Evolutionary conservation across 306 rosid genomes (phyloP), one percentile per base, ranked within the genome.

Genomic region (Vachellia pachyceras): DNA sequence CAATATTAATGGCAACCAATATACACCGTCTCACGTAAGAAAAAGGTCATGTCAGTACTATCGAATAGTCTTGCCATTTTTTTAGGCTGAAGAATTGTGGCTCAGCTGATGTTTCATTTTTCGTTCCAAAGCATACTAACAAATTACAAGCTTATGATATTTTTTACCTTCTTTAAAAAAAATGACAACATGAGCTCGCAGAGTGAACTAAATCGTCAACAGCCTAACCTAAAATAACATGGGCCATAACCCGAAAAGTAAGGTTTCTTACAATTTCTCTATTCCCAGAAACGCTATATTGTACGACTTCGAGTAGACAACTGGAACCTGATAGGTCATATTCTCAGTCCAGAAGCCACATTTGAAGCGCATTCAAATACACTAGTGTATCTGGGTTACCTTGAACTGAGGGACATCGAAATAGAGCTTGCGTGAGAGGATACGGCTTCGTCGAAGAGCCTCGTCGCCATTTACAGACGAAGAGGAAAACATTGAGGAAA

Each of bases 361-460:
- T 1, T 69, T 20, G 55, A 45, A 44, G 37, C 39, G 37, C 55
- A 22, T 39, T 42, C 5, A 20, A 13, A 37, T 3, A 10, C 0
- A 42, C 10, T n/a, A 57, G 68, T 72, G 25, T 11, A 37, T 13
- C 14, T 5, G 6, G 50, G 23, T 84, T 77, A 92, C 97, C 95
- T 93, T 95, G 90, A 85, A 88, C 12, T 40, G 54, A 22, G 97
- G 88, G 14, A 90, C 89, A 45, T 93, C 94, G 75, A 87, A 82
- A 91, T 88, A 91, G 73, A 95, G 97, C 82, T 87, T 90, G 94
- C 90, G 91, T 9, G 92, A 91, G 90, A 91, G 91, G 81, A 95
- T 90, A 46, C 94, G 97, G 77, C 55, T 79, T 81, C 90, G 92
- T 15, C 86, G 78, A 33, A 64, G 77, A 11, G 80, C 63, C 76